These are phyloP conservation scores for Aureobasidium sp. DNA, from an alignment of 2,329 filamentous ascomycete genomes.

Conservation along the genomic window DNA sequence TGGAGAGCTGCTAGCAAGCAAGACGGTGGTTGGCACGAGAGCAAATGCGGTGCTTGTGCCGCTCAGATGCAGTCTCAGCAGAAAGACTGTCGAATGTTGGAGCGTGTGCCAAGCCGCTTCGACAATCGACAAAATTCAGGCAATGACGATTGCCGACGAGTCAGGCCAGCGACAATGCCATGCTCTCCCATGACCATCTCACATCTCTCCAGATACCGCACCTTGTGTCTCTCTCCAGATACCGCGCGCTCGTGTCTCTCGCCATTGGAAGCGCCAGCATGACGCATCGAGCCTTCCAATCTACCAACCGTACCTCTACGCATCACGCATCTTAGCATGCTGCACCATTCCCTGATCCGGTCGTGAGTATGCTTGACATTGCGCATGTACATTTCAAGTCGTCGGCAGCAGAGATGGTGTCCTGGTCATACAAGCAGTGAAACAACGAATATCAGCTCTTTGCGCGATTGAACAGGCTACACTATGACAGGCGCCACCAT, in stretches of 20 bases:
- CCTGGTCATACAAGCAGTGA: background rate
- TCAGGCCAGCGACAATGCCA: background rate
- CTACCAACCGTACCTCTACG: background rate
- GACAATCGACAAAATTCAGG: background rate
- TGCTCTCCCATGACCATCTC: background rate
- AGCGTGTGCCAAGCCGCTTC: background rate
- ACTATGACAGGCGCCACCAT: background rate
- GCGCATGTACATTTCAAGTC: background rate
- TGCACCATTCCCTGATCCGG: background rate
- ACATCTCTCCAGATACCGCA: background rate
- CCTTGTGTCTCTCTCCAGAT: background rate
- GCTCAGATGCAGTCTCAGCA: background rate
- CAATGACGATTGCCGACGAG: background rate
- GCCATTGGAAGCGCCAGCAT: background rate
- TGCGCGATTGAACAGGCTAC: background rate
- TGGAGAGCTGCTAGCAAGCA: slow-evolving; percentile 8
- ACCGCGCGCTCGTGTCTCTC: background rate
- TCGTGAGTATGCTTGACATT: background rate
- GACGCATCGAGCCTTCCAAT: background rate
- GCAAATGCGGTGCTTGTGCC: background rate
- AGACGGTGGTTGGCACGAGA: background rate
- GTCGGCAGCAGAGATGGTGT: background rate
- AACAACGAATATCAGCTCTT: background rate
- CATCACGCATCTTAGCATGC: background rate
- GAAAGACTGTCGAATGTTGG: background rate